Conservation (phyloP, 805 yeast species). For the Hanseniaspora meyeri region DNA sequence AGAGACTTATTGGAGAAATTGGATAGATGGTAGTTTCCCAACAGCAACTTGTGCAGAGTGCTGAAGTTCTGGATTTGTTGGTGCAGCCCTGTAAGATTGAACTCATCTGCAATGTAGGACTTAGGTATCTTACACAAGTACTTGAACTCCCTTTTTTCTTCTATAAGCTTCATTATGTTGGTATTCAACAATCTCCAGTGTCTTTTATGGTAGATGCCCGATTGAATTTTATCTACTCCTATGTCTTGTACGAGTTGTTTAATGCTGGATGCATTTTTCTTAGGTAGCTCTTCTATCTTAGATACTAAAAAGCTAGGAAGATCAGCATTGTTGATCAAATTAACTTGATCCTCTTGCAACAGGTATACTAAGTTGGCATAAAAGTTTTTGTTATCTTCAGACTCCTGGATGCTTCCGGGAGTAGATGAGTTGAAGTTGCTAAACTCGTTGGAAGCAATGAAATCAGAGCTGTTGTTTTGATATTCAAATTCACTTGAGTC, state of each 20-base stretch:
- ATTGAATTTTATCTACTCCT: neutral
- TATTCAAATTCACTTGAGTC: neutral
- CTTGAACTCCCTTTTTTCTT: conserved; percentile 44
- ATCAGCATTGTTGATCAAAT: neutral
- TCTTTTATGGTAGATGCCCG: conserved; percentile 1
- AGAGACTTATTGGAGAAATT: neutral
- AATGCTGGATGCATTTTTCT: neutral
- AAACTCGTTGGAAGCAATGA: neutral
- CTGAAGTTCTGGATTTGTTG: conserved; percentile 79
- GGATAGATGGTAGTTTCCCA: conserved; percentile 35
- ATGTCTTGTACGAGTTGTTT: neutral
- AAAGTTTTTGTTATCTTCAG: neutral
- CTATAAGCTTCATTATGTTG: conserved; percentile 34
- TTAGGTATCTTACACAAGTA: conserved; percentile 84
- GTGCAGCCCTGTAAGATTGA: conserved; percentile 81
- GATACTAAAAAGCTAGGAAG: neutral
- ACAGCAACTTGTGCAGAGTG: conserved; percentile 80
- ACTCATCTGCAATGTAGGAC: conserved; percentile 91
- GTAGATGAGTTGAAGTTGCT: neutral
- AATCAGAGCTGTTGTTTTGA: neutral
- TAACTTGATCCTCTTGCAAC: neutral
- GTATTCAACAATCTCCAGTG: conserved; percentile 5
- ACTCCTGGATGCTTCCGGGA: neutral
- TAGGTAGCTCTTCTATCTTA: neutral
- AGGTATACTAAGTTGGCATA: neutral